Evolutionary conservation across 2,329 filamentous ascomycete species (phyloP).

Genomic region (Penicillium concentricum): DNA sequence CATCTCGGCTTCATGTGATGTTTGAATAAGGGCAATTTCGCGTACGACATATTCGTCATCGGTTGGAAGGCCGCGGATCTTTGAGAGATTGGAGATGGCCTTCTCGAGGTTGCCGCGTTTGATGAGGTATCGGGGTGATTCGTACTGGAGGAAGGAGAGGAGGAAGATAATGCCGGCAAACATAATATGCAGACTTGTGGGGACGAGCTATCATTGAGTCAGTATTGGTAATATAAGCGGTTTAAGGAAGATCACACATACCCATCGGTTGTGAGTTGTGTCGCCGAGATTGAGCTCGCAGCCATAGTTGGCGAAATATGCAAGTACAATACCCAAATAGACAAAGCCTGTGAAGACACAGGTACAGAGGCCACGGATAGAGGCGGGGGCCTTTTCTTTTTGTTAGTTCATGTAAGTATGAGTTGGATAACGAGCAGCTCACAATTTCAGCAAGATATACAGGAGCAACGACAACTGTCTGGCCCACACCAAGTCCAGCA

Average conservation of each 20-base stretch:
- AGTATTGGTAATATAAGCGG: not conserved
- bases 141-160: conserved; percentile 66
- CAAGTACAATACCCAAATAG: conserved; percentile 67
- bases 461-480: conserved; percentile 52
- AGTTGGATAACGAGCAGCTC: conserved; percentile 4
- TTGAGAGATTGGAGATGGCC: conserved; percentile 46
- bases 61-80: conserved; percentile 57
- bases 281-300: conserved; percentile 52
- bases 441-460: conserved; percentile 71
- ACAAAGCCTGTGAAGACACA: conserved; percentile 69
- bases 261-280: conserved; percentile 50
- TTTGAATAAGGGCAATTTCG: conserved; percentile 65
- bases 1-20: conserved; percentile 66
- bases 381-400: conserved; percentile 53
- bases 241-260: conserved; percentile 34
- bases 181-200: conserved; percentile 74
- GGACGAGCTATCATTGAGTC: conserved; percentile 47
- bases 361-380: conserved; percentile 70
- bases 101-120: conserved; percentile 60
- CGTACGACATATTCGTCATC: conserved; percentile 61
- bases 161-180: conserved; percentile 71
- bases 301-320: conserved; percentile 73
- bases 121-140: conserved; percentile 70
- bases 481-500: conserved; percentile 45
- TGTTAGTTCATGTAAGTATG: not conserved